Evolutionary conservation across 2,329 filamentous ascomycete species (phyloP).

Genomic region (Trichophyton verrucosum): DNA sequence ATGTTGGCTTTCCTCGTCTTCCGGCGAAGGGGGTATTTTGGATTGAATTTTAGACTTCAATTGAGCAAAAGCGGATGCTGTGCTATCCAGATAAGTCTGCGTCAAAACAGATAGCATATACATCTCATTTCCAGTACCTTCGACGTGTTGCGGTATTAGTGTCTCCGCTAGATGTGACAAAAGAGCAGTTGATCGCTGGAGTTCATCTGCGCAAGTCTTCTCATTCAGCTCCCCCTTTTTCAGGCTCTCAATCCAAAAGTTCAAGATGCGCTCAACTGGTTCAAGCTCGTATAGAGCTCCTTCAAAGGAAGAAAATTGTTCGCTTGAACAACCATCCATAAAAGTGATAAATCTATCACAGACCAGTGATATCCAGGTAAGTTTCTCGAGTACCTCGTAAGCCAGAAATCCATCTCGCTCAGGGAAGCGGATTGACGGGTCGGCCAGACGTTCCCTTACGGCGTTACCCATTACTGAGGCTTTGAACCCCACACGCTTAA

Average conservation of each 20-base stretch:
- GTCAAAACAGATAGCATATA: slow-evolving; percentile 65
- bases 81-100: slow-evolving; percentile 70
- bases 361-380: slow-evolving; percentile 71
- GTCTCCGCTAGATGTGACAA: slow-evolving; percentile 78
- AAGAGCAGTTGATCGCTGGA: slow-evolving; percentile 72
- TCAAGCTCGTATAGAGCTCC: slow-evolving; percentile 77
- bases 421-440: slow-evolving; percentile 50
- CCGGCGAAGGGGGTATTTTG: slow-evolving; percentile 45
- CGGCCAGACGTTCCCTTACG: slow-evolving; percentile 63
- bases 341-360: slow-evolving; percentile 73
- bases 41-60: slow-evolving; percentile 55
- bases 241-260: slow-evolving; percentile 74
- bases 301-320: slow-evolving; percentile 67
- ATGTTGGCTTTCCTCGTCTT: slow-evolving; percentile 57
- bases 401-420: slow-evolving; percentile 67
- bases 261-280: slow-evolving; percentile 78
- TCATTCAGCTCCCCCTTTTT: slow-evolving; percentile 77
- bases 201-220: slow-evolving; percentile 64
- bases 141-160: slow-evolving; percentile 56
- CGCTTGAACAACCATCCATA: slow-evolving; percentile 63
- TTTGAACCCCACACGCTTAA: slow-evolving; percentile 82
- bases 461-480: slow-evolving; percentile 64
- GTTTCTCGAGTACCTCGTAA: slow-evolving; percentile 71
- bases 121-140: slow-evolving; percentile 64
- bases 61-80: slow-evolving; percentile 54